Evolutionary conservation across 2,329 filamentous ascomycete species (phyloP), one percentile per base, ranked within the genome.

Genomic region (Calonectria pseudoreteaudii): DNA sequence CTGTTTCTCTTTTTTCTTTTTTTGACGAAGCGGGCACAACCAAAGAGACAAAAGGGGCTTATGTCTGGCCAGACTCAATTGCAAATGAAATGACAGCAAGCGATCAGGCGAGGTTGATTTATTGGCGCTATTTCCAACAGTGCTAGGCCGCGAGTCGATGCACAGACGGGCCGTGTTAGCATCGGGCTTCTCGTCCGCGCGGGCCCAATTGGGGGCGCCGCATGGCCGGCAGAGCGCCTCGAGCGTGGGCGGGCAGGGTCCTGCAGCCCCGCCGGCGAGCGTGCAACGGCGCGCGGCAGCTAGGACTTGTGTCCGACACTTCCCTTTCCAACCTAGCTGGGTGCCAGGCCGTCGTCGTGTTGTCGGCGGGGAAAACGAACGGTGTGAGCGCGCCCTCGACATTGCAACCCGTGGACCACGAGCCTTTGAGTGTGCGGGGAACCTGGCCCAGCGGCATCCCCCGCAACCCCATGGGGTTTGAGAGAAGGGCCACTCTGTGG

Each of bases 241-340:
- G 53, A n/a, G 23, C n/a, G 23, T 11, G 26, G 26, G 2, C 10
- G 31, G 30, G 8, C 20, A 36, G 53, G 30, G 56, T 44, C 52
- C 49, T 14, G 9, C 14, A 34, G 62, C 64, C 18, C 52, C 52
- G n/a, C 69, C n/a, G 31, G 5, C 52, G 20, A 52, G 28, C 36
- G 31, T 64, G 38, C n/a, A 20, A 41, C 34, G 41, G 2, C 41
- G 16, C 14, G 23, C 60, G 20, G 60, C 50, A 72, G 53, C 70
- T 68, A 72, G 70, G 70, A 67, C 64, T 72, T 72, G 70, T 68
- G 65, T 52, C 70, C 70, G 70, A 68, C 30, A 31, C 30, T 50
- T 62, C 70, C 70, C 1, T 38, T 68, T 72, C 36, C 52, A 26
- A 36, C 64, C 38, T 68, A 72, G 70, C 70, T 44, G 14, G 14